Evolutionary conservation across 2,329 filamentous ascomycete species (phyloP), one percentile per base, ranked within the genome.

Genomic region (Chalaropsis thielavioides): DNA sequence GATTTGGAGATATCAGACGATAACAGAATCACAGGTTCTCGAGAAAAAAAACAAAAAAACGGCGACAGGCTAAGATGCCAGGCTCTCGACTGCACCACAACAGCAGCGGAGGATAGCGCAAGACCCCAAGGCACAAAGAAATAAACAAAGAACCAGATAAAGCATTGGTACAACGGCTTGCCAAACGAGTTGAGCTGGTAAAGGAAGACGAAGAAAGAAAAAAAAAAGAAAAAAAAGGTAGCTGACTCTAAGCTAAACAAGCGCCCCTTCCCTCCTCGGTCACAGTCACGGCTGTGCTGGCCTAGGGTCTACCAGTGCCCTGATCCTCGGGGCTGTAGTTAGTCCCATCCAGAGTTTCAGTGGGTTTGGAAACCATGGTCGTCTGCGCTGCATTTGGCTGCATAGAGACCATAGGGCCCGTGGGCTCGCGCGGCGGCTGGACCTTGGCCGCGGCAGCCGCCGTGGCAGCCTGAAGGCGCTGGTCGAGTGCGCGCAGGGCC

Each of bases 401-500:
- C 51, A 76, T 80, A 68, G 83, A 80, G 27, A 85, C 78, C 3
- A 81, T 80, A 8, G 83, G 80, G 10, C 81, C 82, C 1, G 76
- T 78, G 1, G 79, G 74, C 54, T 76, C 73, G 17, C 72, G 72
- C 8, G 76, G 73, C 6, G 65, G 63, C 15, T 62, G 40, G 3
- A 74, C 69, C 22, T 73, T 68, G 68, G 75, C 69, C 68, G 77
- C 56, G 63, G 69, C 67, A 59, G 80, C 76, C 41, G 79, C 79
- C 17, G 88, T 87, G 2, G 91, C 90, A n/a, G 90, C 88, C 74
- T 94, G 89, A 63, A 99, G 78, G 69, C 94, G 82, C 76, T 97
- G 91, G 74, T 99, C 94, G 64, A 99, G 77, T 2, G 92, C 92
- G 73, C 92, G 92, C 65, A 99, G 80, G 0, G 94, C 94, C 69